Conservation (phyloP, 2,329 filamentous ascomycete genomes). For the Apiospora koreana region DNA sequence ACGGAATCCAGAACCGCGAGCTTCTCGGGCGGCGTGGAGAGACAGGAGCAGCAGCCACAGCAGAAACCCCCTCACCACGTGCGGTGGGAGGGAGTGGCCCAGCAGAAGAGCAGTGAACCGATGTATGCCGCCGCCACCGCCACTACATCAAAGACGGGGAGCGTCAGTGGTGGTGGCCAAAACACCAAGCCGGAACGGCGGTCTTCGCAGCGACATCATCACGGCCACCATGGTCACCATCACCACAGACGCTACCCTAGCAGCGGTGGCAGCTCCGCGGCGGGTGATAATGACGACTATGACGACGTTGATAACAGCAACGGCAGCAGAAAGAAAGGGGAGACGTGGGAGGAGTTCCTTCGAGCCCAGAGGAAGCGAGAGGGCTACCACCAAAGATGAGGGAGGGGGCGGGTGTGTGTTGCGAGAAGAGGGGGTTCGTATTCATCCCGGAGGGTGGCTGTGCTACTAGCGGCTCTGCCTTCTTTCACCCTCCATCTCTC, state of each 20-base stretch:
- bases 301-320: background rate
- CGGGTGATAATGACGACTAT: background rate
- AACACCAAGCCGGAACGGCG: background rate
- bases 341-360: slow-evolving; percentile 1
- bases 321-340: background rate
- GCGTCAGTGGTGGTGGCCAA: background rate
- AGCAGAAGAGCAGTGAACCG: background rate
- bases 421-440: background rate
- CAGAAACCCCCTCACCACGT: background rate
- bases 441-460: background rate
- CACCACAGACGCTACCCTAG: background rate
- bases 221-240: background rate
- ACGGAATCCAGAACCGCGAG: background rate
- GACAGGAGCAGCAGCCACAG: background rate
- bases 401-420: background rate
- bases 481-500: too few relatives aligned
- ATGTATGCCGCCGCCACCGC: background rate
- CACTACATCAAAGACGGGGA: background rate
- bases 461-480: too few relatives aligned
- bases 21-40: background rate
- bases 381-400: background rate
- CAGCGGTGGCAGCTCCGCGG: background rate
- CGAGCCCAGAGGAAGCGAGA: background rate
- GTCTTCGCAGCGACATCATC: background rate
- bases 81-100: background rate